A percentile compares a stretch with the other conserved stretches of the same genome.
These are phyloP conservation scores for Metschnikowia lunata DNA, from an alignment of 805 yeast genomes.

Conservation along the genomic window DNA sequence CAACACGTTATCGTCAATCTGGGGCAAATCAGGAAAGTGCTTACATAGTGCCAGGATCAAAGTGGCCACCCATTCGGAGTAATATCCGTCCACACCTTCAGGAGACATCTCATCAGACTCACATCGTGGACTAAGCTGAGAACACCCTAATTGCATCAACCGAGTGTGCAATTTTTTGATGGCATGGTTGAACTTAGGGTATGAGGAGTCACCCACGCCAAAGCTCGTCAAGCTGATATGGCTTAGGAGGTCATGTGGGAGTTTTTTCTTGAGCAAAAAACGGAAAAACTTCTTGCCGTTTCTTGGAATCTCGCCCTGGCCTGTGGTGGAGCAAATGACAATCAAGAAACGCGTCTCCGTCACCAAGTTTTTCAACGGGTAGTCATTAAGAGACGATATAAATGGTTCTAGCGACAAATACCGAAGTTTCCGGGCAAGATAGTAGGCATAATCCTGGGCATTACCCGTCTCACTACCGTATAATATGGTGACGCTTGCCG, in stretches of 20 bases:
- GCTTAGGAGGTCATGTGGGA: constrained; percentile 55
- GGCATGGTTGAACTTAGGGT: constrained; percentile 87
- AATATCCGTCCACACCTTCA: constrained; percentile 76
- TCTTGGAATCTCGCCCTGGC: constrained; percentile 90
- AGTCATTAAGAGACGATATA: constrained; percentile 55
- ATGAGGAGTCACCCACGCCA: constrained; percentile 92
- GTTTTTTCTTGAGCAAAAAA: constrained; percentile 60
- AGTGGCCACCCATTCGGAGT: constrained; percentile 64
- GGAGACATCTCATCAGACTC: constrained; percentile 87
- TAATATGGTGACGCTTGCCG: constrained; percentile 47
- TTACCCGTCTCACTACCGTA: constrained; percentile 95
- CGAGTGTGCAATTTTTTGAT: constrained; percentile 76
- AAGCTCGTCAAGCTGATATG: constrained; percentile 66
- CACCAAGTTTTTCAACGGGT: constrained; percentile 50
- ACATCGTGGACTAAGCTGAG: constrained; percentile 63
- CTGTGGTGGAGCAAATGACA: constrained; percentile 81
- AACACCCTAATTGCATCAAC: constrained; percentile 75
- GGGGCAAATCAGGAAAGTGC: constrained; percentile 21
- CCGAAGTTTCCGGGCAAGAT: constrained; percentile 52
- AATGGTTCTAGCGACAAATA: constrained; percentile 48
- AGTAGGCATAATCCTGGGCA: constrained; percentile 76
- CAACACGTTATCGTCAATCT: constrained; percentile 22
- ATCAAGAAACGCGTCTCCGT: constrained; percentile 44
- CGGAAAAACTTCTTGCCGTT: constrained; percentile 73
- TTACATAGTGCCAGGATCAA: constrained; percentile 31